Percentiles rank a stretch among this genome's conserved stretches.
These are phyloP conservation scores for Aureobasidium sp. DNA, from an alignment of 2,329 filamentous ascomycete species.

Conservation along the genomic window DNA sequence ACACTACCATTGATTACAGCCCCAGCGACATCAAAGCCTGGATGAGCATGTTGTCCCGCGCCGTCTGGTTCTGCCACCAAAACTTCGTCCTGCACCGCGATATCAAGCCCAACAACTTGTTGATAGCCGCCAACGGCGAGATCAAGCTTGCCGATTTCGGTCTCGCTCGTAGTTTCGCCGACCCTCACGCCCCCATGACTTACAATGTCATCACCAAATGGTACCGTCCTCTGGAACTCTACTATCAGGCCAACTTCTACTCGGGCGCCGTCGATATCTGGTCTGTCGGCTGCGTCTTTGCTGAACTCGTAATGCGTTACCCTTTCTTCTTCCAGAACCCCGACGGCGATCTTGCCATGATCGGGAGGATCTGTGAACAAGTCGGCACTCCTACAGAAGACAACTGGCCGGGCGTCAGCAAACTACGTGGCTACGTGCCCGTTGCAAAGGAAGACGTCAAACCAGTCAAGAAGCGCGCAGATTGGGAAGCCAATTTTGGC, in stretches of 20 bases:
- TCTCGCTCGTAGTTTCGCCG: constrained; percentile 80
- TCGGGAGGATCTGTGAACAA: constrained; percentile 73
- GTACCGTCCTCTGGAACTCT: constrained; percentile 90
- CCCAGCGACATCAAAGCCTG: constrained; percentile 91
- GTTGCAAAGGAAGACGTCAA: constrained; percentile 51
- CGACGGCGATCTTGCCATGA: constrained; percentile 78
- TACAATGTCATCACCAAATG: constrained; percentile 92
- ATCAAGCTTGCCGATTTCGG: constrained; percentile 98
- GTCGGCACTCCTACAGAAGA: constrained; percentile 90
- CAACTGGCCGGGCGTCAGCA: constrained; percentile 87
- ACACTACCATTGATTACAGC: constrained; percentile 73
- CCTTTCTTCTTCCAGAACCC: constrained; percentile 68
- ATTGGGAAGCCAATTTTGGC: constrained; percentile 70
- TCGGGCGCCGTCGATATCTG: constrained; percentile 87
- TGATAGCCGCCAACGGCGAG: constrained; percentile 87
- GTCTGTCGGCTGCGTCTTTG: constrained; percentile 88
- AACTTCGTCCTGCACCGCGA: constrained; percentile 92
- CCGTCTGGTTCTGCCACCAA: constrained; percentile 94
- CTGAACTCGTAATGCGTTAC: constrained; percentile 75
- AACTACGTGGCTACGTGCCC: constrained; percentile 72
- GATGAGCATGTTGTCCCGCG: constrained; percentile 95
- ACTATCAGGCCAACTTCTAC: constrained; percentile 87
- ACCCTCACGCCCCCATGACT: constrained; percentile 82
- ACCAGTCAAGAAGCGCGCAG: constrained; percentile 57
- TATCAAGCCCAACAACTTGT: constrained; percentile 97